These are phyloP conservation scores for Guillardia theta DNA, from an alignment of 78 protist genomes.

Conservation along the genomic window DNA sequence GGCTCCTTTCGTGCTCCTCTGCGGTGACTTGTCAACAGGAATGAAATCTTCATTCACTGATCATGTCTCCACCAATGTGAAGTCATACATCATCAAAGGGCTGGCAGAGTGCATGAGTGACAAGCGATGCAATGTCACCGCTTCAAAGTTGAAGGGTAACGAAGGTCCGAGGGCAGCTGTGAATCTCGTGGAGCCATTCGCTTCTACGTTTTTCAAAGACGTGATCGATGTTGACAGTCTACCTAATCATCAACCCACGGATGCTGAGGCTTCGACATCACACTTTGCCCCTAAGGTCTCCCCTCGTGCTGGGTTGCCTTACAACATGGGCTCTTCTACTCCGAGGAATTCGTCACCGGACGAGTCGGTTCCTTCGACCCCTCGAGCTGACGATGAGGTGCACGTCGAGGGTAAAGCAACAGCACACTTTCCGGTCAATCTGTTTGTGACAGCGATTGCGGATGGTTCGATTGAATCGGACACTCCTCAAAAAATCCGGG, in stretches of 20 bases:
- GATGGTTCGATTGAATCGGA: neutral
- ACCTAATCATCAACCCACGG: neutral
- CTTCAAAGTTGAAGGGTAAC: neutral
- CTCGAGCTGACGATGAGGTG: neutral
- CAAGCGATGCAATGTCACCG: neutral
- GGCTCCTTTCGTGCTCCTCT: neutral
- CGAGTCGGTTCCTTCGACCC: too few species aligned
- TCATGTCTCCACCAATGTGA: neutral
- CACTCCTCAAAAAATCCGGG: neutral
- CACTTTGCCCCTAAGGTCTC: neutral
- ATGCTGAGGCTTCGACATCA: neutral
- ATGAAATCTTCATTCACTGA: neutral
- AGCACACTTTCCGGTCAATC: neutral
- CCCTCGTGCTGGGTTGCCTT: neutral
- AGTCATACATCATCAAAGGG: neutral
- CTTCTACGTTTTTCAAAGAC: neutral
- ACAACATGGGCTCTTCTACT: neutral
- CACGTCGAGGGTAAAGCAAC: neutral
- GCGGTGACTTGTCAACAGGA: neutral
- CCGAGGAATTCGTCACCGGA: too few species aligned
- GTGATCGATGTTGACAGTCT: too few species aligned
- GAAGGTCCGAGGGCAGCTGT: neutral
- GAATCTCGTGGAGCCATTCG: neutral
- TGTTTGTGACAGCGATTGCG: conserved; percentile 14
- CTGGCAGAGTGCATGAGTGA: neutral